A percentile compares a stretch with the other conserved stretches of the same genome.
Conservation (phyloP, 106 monocot genomes). For the Allium cepa region DNA sequence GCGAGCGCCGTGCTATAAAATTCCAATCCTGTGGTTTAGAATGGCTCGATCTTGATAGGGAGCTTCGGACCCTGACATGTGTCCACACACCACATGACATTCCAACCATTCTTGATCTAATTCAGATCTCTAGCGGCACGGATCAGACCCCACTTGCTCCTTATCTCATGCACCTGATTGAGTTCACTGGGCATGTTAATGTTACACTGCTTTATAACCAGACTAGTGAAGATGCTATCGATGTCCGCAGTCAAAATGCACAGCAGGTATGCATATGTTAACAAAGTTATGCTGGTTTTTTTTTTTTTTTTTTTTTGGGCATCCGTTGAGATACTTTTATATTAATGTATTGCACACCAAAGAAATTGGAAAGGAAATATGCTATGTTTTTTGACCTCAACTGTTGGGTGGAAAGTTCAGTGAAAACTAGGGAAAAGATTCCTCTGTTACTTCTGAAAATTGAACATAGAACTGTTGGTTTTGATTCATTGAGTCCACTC, state of each 20-base stretch:
- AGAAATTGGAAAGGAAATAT: no score
- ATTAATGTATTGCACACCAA: no score
- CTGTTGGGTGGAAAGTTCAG: no score
- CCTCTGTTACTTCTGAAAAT: no score
- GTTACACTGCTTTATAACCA: slow-evolving; percentile 33
- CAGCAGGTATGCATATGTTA: slow-evolving; percentile 2
- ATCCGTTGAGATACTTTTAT: no score
- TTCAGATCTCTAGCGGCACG: slow-evolving; percentile 24
- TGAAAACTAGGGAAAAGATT: no score
- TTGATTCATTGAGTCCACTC: no score
- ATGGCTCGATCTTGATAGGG: slow-evolving; percentile 16
- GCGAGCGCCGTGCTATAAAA: slow-evolving; percentile 15
- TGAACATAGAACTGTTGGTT: no score
- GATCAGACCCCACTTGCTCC: slow-evolving; percentile 8
- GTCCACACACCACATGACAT: slow-evolving; percentile 37
- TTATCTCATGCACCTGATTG: slow-evolving; percentile 50
- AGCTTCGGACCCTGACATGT: slow-evolving; percentile 60
- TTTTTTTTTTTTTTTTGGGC: no score
- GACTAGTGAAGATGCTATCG: slow-evolving; percentile 7
- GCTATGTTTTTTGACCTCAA: no score
- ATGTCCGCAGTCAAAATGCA: neutral
- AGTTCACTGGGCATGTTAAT: slow-evolving; percentile 24
- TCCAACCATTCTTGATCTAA: slow-evolving; percentile 35
- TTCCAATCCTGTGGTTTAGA: slow-evolving; percentile 36
- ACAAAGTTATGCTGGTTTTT: no score